Percentiles rank a stretch among this genome's conserved stretches.
phyloP scores from a whole-genome alignment of 768 basidiomycete genomes.

The Mycena leptocephala region DNA sequence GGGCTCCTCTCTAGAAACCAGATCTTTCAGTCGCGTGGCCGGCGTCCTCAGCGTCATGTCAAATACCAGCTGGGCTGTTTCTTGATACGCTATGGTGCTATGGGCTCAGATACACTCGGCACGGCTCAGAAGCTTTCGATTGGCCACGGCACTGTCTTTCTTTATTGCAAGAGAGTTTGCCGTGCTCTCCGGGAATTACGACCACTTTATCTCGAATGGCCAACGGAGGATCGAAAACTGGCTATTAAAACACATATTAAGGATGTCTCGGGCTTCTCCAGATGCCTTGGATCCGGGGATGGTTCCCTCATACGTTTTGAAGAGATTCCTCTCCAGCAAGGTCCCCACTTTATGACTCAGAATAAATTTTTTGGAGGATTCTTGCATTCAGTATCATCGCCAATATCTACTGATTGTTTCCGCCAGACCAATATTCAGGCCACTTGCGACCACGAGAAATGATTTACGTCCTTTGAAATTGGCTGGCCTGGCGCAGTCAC shows the following conservation, averaged over 20 bases:
- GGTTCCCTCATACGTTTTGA: slow-evolving; percentile 37
- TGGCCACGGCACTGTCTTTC: slow-evolving; percentile 38
- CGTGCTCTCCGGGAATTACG: slow-evolving; percentile 37
- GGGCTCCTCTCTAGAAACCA: slow-evolving; percentile 14
- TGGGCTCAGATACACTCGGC: slow-evolving; percentile 27
- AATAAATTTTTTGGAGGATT: slow-evolving; percentile 38
- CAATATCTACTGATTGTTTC: background rate
- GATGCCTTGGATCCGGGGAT: slow-evolving; percentile 42
- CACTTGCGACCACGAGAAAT: slow-evolving; percentile 36
- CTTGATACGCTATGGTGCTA: slow-evolving; percentile 24
- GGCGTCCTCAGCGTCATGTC: slow-evolving; percentile 39
- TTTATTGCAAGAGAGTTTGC: slow-evolving; percentile 37
- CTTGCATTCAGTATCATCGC: background rate
- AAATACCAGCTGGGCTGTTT: slow-evolving; percentile 41
- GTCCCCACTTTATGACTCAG: slow-evolving; percentile 28
- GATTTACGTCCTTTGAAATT: slow-evolving; percentile 41
- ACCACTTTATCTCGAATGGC: slow-evolving; percentile 34
- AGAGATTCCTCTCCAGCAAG: slow-evolving; percentile 32
- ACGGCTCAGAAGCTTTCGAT: slow-evolving; percentile 39
- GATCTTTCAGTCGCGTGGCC: slow-evolving; percentile 33
- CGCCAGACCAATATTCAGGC: slow-evolving; percentile 2
- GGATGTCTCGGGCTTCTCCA: slow-evolving; percentile 37
- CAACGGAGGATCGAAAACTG: slow-evolving; percentile 16
- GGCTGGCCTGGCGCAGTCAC: slow-evolving; percentile 42
- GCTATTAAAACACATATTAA: slow-evolving; percentile 25